Evolutionary conservation across 129 eudicot genomes (phyloP).

Genomic region (Logfia minima): DNA sequence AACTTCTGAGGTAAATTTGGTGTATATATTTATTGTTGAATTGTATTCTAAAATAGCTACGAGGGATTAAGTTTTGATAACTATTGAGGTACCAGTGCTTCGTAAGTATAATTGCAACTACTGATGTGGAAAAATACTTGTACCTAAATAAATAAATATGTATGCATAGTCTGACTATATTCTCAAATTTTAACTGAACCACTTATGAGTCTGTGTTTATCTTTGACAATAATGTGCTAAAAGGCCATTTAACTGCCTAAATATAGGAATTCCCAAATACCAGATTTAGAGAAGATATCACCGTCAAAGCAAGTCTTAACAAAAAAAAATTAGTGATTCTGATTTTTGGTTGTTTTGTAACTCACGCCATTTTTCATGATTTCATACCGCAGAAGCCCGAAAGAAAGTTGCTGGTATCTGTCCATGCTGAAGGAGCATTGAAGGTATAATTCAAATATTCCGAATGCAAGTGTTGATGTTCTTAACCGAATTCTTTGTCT

Average conservation of each 20-base stretch:
- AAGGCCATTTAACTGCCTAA: not conserved
- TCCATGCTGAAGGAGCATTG: slow-evolving; percentile 95
- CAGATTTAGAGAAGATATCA: not conserved
- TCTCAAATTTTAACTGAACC: not conserved
- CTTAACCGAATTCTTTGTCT: not conserved
- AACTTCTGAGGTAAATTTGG: slow-evolving; percentile 64
- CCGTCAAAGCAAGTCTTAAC: not conserved
- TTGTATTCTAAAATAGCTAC: not conserved
- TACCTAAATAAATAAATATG: not conserved
- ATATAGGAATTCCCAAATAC: not conserved
- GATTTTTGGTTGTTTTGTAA: slow-evolving; percentile 14
- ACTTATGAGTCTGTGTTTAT: not conserved
- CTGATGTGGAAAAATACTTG: not conserved
- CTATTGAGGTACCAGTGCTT: slow-evolving; percentile 1
- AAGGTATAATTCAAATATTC: slow-evolving; percentile 54
- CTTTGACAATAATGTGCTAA: not conserved
- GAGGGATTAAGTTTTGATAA: slow-evolving; percentile 11
- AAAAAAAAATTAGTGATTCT: not conserved
- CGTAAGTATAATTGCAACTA: not conserved
- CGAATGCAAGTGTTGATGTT: not conserved
- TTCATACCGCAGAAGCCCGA: slow-evolving; percentile 67
- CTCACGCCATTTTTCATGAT: slow-evolving; percentile 9
- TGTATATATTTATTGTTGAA: not conserved
- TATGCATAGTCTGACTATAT: not conserved
- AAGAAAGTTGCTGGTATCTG: slow-evolving; percentile 75